Percentiles rank a stretch among this genome's conserved stretches.
Evolutionary conservation across 441 rosid species (phyloP).

Genomic region (Oxalis stricta): DNA sequence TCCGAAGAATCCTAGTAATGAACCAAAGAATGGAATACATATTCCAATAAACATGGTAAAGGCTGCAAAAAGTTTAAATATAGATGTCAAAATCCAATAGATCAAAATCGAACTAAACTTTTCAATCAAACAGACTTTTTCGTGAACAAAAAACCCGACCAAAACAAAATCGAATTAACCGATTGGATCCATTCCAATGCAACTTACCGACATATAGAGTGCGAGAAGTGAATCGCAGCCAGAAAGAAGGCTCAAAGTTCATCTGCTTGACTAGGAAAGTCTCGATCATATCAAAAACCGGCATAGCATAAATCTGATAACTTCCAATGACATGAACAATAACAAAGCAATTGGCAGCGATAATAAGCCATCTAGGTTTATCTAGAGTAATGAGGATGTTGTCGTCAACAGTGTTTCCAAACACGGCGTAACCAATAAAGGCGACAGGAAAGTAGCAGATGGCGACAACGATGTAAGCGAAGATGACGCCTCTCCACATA

Average conservation of each 20-base stretch:
- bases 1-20: constrained; percentile 73
- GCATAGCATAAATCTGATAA: constrained; percentile 64
- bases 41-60: constrained; percentile 61
- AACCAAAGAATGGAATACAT: constrained; percentile 66
- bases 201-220: constrained; percentile 56
- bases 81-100: not conserved
- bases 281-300: constrained; percentile 79
- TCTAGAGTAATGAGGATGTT: constrained; percentile 48
- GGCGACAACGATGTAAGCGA: constrained; percentile 55
- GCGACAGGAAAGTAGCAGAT: constrained; percentile 80
- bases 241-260: constrained; percentile 29
- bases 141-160: not conserved
- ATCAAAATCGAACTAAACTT: not conserved
- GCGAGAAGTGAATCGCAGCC: constrained; percentile 50
- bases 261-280: constrained; percentile 43
- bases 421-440: constrained; percentile 35
- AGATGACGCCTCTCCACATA: constrained; percentile 70
- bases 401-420: constrained; percentile 52
- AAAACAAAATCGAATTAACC: too few relatives aligned
- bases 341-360: constrained; percentile 55
- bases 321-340: constrained; percentile 77
- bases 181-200: too few relatives aligned
- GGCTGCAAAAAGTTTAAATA: too few relatives aligned
- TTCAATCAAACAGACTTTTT: too few relatives aligned
- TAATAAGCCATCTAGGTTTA: constrained; percentile 62